A percentile compares a stretch with the other conserved stretches of the same genome.
Evolutionary conservation across 495 filamentous ascomycete species (phyloP).

Genomic region (Tuber aestivum): DNA sequence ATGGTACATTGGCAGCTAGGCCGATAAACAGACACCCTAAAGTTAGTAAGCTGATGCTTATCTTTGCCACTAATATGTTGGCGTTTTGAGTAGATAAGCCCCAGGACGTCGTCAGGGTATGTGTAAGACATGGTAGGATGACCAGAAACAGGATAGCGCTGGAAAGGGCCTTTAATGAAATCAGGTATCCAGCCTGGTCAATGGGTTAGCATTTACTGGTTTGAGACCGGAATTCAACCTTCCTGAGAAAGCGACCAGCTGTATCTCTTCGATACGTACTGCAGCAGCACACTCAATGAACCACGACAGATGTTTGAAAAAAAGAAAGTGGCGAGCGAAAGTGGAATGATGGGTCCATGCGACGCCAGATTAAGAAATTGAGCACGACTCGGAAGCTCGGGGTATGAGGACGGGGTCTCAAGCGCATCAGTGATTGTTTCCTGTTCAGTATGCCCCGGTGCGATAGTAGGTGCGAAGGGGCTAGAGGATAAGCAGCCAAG

Average conservation of each 20-base stretch:
- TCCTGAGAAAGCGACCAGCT: slow-evolving; percentile 8
- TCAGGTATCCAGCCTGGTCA: slow-evolving; percentile 10
- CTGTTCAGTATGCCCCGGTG: background rate
- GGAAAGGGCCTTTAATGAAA: slow-evolving; percentile 11
- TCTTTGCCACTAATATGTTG: slow-evolving; percentile 10
- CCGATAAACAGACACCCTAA: background rate
- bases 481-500: background rate
- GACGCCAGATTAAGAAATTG: background rate
- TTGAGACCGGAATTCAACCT: background rate
- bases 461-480: background rate
- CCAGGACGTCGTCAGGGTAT: slow-evolving; percentile 2
- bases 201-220: background rate
- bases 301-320: background rate
- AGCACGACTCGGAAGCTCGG: background rate
- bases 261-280: slow-evolving; percentile 4
- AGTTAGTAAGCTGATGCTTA: slow-evolving; percentile 1
- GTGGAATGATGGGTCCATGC: slow-evolving; percentile 7
- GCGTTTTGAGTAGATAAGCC: background rate
- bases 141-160: slow-evolving; percentile 5
- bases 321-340: slow-evolving; percentile 8
- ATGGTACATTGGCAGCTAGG: slow-evolving; percentile 17
- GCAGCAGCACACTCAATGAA: slow-evolving; percentile 4
- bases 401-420: background rate
- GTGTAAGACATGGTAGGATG: slow-evolving; percentile 9
- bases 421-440: background rate